Base-by-base conservation (phyloP, 1,284 basidiomycete genomes). In the Ceratobasidium sp. region DNA sequence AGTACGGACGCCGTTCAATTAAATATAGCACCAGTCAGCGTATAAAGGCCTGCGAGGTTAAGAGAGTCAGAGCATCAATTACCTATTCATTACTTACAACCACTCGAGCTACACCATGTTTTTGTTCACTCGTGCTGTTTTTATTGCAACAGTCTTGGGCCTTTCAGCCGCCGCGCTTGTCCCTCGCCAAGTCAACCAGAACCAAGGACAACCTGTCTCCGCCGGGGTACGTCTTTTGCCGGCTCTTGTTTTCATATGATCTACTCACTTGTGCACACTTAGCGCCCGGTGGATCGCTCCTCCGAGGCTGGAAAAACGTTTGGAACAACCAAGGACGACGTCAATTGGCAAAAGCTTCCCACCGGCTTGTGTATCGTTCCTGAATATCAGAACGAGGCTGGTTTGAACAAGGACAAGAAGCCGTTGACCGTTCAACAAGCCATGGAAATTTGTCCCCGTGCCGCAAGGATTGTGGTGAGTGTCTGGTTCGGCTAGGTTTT, bases 61-160 rank as follows among this genome's bases (percentile, higher is more conserved):
- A n/a, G n/a, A n/a, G n/a, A n/a, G n/a, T n/a, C n/a, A n/a, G n/a
- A n/a, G n/a, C 14, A 39, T 14, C 36, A 39, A 14, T 39, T 39
- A 14, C 36, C 6, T 14, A 39, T 39, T 39, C 36, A 39, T 14
- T 39, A 6, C 14, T 39, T 14, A 39, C 36, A 39, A 14, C 14
- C 6, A 6, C 6, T 39, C 36, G 6, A 14, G 14, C 6, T 39
- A 30, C 30, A 55, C 71, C 0, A 81, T 80, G 10, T 81, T 55
- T 30, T 32, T 3, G 12, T 18, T n/a, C 9, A 32, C 28, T 34
- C 52, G 52, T 16, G 9, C 34, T 16, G 16, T 32, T 32, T 5
- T 21, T 14, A 18, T 55, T 14, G 52, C 52, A 3, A 21, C 28
- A 16, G 30, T 18, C 28, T 18, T 55, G 10, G 52, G 28, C 6